Evolutionary conservation across 441 rosid species (phyloP), one percentile per base, ranked within the genome.

Genomic region (Theobroma grandiflorum): DNA sequence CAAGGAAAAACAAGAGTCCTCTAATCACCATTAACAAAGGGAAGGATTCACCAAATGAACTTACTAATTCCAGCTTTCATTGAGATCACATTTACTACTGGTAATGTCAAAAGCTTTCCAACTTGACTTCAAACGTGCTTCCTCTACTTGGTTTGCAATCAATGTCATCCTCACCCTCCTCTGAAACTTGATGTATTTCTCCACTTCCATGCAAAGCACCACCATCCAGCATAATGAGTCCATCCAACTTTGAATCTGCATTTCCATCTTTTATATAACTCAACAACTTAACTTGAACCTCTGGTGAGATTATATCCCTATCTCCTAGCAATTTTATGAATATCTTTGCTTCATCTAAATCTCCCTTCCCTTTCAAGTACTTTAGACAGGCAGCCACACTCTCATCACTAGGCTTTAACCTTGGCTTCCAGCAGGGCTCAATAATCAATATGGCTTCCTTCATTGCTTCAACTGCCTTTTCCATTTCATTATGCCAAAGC

Each of bases 381-480:
- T 81, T 87, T 49, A 90, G 69, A 83, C 83, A 87, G 53, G 80
- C 79, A 49, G 72, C 82, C 76, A 90, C 55, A 65, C 57, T 76
- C 50, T 73, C 77, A 53, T 59, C 50, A 47, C 52, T 74, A 0
- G 90, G 87, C 78, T 78, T 90, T 26, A 26, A 26, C 31, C 31
- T 26, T 26, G 31, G 31, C 31, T 26, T 47, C 89, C 87, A 79
- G 52, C 50, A 62, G 8, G 77, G 57, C 70, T 15, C 15, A 69
- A 78, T 77, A 76, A 74, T 81, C 75, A 62, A 49, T 15, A 88
- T 57, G 3, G 84, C 91, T 82, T 84, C 84, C 85, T 82, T 82
- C 90, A 89, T 84, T 40, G 81, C 82, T 73, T 89, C 88, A 64
- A 89, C 83, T 0, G 87, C 91, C 66, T 90, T 85, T 31, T 62